Evolutionary conservation across 176 grass and related monocot species (phyloP), one percentile per base, ranked within the genome.

Genomic region (Aegilops tauschii): DNA sequence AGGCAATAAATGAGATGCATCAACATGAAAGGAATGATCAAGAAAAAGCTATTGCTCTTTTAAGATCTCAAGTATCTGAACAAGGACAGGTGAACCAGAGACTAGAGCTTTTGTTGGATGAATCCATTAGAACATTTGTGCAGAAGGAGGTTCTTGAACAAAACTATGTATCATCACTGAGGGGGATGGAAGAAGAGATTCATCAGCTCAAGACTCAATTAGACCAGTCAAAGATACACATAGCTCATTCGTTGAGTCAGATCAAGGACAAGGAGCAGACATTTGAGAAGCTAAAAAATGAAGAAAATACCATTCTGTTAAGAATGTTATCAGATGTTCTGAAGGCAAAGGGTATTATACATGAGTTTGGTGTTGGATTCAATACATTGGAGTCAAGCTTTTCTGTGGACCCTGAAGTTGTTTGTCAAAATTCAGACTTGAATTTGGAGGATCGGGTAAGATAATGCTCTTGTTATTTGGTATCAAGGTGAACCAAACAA

Each of bases 1-100:
- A 94, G 47, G 94, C 89, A 63, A 85, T 96, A 88, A 90, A 89
- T 90, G 94, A 94, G 83, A 87, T 88, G 56, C 93, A 99, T 84
- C 88, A 91, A 50, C 88, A 85, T 79, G 97, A 98, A 89, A 94
- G 79, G 79, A 83, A 30, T 80, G 83, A 96, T 37, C 87, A 91
- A 96, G 97, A 91, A 82, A 80, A 49, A 83, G 80, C 85, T 87
- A 88, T 99, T 82, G 31, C 72, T 85, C 54, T 84, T 66, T 80
- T 99, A 83, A 89, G 84, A 54, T 87, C 84, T 79, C 80, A 93
- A 49, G 17, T 85, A 89, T 79, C 81, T 61, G 91, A 95, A 76
- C 80, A 89, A 80, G 28, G 47, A 66, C 65, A 78, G 44, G 50
- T 75, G 42, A 88, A 88, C 47, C 44, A 86, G 20, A 87, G 68